phyloP scores from a whole-genome alignment of 208 protist genomes.

The Jaenimonas drosophilae region DNA sequence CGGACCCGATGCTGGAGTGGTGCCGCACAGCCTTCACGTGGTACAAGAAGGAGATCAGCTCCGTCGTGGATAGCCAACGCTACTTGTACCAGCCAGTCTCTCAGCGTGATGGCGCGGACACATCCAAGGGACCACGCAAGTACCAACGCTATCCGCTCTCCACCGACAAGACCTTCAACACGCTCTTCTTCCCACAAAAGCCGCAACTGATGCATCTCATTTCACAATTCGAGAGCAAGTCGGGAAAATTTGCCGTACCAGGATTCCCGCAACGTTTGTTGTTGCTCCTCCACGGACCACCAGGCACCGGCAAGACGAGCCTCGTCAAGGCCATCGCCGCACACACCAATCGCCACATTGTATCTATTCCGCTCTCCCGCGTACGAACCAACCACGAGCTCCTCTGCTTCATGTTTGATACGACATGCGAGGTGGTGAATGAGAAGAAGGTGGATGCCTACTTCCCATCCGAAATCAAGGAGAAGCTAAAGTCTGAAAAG shows the following conservation, averaged over 20 bases:
- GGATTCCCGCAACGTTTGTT: constrained; percentile 84
- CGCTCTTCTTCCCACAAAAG: constrained; percentile 88
- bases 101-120: neutral
- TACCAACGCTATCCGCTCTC: constrained; percentile 67
- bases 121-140: constrained; percentile 18
- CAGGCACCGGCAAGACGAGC: constrained; percentile 93
- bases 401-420: constrained; percentile 80
- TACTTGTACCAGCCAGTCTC: constrained; percentile 62
- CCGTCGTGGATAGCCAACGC: constrained; percentile 14
- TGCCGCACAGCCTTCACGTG: constrained; percentile 16
- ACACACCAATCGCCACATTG: constrained; percentile 69
- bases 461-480: constrained; percentile 1
- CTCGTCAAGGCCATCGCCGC: constrained; percentile 85
- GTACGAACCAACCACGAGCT: constrained; percentile 80
- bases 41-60: constrained; percentile 34
- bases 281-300: constrained; percentile 89
- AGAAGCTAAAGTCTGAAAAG: constrained; percentile 34
- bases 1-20: constrained; percentile 4
- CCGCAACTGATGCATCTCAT: constrained; percentile 63
- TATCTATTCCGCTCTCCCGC: constrained; percentile 73
- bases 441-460: constrained; percentile 4
- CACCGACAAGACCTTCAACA: constrained; percentile 78
- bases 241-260: constrained; percentile 78
- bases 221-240: constrained; percentile 64
- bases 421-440: constrained; percentile 34